Conservation (phyloP, 2,329 filamentous ascomycete genomes). For the Akanthomyces muscarius region DNA sequence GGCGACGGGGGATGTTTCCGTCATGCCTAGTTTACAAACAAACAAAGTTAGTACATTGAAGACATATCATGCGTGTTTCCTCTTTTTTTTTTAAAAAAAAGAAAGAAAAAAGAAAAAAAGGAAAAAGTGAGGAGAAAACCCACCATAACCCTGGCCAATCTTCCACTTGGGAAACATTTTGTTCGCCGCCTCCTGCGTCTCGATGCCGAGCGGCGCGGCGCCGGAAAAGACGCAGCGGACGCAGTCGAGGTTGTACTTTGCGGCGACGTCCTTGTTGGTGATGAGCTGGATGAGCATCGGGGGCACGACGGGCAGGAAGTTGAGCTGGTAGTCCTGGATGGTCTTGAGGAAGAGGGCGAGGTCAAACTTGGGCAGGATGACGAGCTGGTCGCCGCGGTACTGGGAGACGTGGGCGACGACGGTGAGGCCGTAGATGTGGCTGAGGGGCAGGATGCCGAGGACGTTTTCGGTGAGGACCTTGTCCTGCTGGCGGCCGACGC, state of each 20-base stretch:
- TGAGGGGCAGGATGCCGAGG: constrained; percentile 72
- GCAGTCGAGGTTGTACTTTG: constrained; percentile 66
- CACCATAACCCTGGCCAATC: constrained; percentile 70
- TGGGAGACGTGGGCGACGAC: constrained; percentile 62
- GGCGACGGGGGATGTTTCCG: constrained; percentile 68
- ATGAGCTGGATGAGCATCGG: constrained; percentile 74
- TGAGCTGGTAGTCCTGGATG: constrained; percentile 67
- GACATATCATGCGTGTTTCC: not conserved
- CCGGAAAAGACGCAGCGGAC: constrained; percentile 64
- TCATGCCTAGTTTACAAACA: constrained; percentile 49
- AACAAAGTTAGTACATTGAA: not conserved
- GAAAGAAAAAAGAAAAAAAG: no score
- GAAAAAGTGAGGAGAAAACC: not conserved
- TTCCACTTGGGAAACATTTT: constrained; percentile 60
- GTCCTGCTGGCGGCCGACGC: constrained; percentile 33
- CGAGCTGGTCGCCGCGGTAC: constrained; percentile 68
- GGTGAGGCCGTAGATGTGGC: constrained; percentile 76
- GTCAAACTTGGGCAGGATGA: constrained; percentile 74
- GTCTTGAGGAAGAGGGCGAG: constrained; percentile 59
- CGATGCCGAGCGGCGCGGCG: constrained; percentile 68
- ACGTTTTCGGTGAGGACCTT: constrained; percentile 40
- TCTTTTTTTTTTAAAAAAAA: no score
- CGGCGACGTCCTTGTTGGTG: constrained; percentile 54
- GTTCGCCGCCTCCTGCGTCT: constrained; percentile 60
- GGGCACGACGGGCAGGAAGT: constrained; percentile 65